Percentiles rank a stretch among this genome's conserved stretches.
Conservation (phyloP, 1,284 basidiomycete species). For the Ustilago shanxiensis region DNA sequence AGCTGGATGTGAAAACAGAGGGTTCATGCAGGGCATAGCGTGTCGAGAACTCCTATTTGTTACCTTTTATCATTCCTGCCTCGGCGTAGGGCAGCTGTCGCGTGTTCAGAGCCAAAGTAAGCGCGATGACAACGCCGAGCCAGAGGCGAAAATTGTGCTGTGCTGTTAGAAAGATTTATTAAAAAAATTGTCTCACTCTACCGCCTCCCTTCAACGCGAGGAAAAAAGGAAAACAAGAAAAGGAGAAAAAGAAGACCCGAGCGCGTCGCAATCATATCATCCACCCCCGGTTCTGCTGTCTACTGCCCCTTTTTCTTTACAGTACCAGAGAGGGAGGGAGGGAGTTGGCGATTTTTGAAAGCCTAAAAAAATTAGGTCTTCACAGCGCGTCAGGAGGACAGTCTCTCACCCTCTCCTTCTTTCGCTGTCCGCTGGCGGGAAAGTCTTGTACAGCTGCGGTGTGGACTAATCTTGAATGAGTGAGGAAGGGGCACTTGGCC, state of each 20-base stretch:
- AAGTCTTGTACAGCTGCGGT: too few relatives aligned
- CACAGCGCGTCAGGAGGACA: neutral
- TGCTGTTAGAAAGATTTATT: neutral
- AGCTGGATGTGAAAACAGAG: neutral
- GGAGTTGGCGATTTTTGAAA: neutral
- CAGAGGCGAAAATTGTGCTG: neutral
- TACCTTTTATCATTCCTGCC: neutral
- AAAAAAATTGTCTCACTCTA: too few relatives aligned
- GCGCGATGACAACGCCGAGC: conserved; percentile 15
- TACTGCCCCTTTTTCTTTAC: conserved; percentile 2
- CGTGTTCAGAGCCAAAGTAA: neutral
- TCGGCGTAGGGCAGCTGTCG: conserved; percentile 1
- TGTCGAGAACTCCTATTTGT: conserved; percentile 1
- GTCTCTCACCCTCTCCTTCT: too few relatives aligned
- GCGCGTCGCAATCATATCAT: neutral
- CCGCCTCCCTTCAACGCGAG: too few relatives aligned
- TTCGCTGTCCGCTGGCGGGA: conserved; percentile 2
- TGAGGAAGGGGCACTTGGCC: neutral
- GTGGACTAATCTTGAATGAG: neutral
- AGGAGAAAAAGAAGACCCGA: neutral
- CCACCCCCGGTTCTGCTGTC: neutral
- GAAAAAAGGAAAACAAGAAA: neutral
- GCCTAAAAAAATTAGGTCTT: neutral
- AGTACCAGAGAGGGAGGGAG: neutral
- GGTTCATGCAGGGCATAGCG: neutral